Evolutionary conservation across 2,329 filamentous ascomycete species (phyloP).

Genomic region (Aphanocladium album): DNA sequence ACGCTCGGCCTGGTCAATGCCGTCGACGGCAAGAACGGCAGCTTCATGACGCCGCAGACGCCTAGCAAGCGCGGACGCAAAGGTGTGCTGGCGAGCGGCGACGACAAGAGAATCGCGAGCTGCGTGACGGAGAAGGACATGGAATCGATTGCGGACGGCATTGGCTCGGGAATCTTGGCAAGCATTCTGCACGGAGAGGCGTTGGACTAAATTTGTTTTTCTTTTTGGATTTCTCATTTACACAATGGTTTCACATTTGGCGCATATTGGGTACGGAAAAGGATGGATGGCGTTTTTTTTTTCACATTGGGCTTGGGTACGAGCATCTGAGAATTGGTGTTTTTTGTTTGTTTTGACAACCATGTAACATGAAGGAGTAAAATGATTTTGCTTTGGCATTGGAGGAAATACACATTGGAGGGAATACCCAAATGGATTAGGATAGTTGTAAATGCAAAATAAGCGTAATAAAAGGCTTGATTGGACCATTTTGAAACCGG

Average conservation of each 20-base stretch:
- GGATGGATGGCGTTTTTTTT: neutral
- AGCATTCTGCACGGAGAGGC: constrained; percentile 59
- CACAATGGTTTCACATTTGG: neutral
- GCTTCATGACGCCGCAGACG: constrained; percentile 58
- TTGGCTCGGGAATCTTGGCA: constrained; percentile 56
- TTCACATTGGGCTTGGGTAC: neutral
- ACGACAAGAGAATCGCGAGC: constrained; percentile 75
- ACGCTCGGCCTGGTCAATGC: constrained; percentile 73
- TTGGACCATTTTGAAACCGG: neutral
- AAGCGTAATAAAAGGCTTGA: neutral
- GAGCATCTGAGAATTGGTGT: neutral
- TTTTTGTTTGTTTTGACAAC: neutral
- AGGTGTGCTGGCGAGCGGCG: constrained; percentile 51
- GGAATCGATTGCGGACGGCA: constrained; percentile 60
- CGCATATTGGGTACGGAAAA: neutral
- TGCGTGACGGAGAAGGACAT: constrained; percentile 78
- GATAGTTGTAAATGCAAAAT: neutral
- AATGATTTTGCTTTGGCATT: neutral
- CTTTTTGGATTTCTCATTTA: neutral
- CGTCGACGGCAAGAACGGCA: constrained; percentile 66
- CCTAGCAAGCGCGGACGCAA: constrained; percentile 65
- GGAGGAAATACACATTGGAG: constrained; percentile 5
- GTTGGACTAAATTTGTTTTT: constrained; percentile 38
- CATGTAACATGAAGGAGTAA: neutral
- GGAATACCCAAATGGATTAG: neutral